Evolutionary conservation across 2,329 filamentous ascomycete genomes (phyloP).

Genomic region (Colletotrichum camelliae): DNA sequence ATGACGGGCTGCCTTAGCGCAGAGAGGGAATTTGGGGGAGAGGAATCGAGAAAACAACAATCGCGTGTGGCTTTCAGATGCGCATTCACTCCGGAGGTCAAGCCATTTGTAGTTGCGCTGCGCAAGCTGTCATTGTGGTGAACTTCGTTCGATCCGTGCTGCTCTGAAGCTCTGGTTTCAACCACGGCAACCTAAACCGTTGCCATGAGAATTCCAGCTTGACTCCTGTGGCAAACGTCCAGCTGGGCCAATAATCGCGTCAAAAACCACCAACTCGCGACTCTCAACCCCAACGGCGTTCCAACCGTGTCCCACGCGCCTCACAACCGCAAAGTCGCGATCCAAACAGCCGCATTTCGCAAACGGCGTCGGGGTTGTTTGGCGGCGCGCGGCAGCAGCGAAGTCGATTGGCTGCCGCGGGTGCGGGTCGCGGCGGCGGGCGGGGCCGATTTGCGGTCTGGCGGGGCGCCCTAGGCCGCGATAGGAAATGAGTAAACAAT

Average conservation of each 20-base stretch:
- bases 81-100: not conserved
- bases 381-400: not conserved
- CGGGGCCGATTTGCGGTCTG: not conserved
- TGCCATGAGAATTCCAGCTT: not conserved
- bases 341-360: not conserved
- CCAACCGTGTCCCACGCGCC: not conserved
- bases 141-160: accelerated
- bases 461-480: constrained; percentile 35
- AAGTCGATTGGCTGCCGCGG: constrained; percentile 9
- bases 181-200: not conserved
- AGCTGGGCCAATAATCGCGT: not conserved
- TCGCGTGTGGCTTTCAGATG: not conserved
- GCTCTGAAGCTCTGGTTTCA: not conserved
- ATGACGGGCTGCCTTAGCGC: not conserved
- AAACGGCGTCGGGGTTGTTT: not conserved
- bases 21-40: not conserved
- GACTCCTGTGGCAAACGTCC: not conserved
- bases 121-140: not conserved
- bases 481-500: constrained; percentile 55
- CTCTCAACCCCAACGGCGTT: not conserved
- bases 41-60: not conserved
- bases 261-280: not conserved
- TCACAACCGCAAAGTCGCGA: not conserved
- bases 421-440: not conserved
- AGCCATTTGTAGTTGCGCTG: accelerated